phyloP scores from a whole-genome alignment of 2,329 filamentous ascomycete species.

The Paraconiothyrium sp. region DNA sequence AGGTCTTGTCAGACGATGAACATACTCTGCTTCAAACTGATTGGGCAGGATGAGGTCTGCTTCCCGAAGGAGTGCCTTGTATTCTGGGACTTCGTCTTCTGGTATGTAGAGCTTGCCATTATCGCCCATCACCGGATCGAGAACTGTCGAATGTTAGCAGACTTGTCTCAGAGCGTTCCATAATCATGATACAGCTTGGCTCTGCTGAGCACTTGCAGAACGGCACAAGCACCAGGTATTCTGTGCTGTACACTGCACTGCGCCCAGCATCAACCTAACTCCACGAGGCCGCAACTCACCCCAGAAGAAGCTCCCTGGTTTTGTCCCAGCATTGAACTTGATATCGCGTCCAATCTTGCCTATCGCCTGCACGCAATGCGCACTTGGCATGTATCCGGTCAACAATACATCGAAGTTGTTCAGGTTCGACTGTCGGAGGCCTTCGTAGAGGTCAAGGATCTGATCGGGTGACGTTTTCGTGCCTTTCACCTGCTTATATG shows the following conservation, averaged over 20 bases:
- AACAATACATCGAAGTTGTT: constrained; percentile 94
- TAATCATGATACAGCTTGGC: background rate
- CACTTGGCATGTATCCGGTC: constrained; percentile 92
- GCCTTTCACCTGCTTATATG: constrained; percentile 88
- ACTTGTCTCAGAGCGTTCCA: background rate
- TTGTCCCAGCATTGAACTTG: constrained; percentile 68
- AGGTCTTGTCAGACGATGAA: constrained; percentile 1
- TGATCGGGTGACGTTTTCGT: constrained; percentile 82
- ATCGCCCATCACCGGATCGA: constrained; percentile 98
- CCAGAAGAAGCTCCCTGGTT: constrained; percentile 90
- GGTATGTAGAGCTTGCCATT: constrained; percentile 91
- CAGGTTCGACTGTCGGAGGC: constrained; percentile 82
- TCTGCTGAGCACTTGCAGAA: background rate
- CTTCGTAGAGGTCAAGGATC: constrained; percentile 84
- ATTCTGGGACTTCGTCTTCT: constrained; percentile 89
- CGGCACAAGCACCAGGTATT: background rate
- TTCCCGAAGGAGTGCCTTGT: constrained; percentile 79
- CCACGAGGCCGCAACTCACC: constrained; percentile 52
- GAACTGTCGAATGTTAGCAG: constrained; percentile 61
- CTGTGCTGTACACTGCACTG: background rate
- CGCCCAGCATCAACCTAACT: background rate
- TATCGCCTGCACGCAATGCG: constrained; percentile 82
- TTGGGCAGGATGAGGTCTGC: constrained; percentile 95
- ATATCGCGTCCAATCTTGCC: constrained; percentile 85
- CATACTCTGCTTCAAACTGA: constrained; percentile 95